phyloP scores from a whole-genome alignment of 441 rosid genomes.

The Pelargonium cotyledonis region DNA sequence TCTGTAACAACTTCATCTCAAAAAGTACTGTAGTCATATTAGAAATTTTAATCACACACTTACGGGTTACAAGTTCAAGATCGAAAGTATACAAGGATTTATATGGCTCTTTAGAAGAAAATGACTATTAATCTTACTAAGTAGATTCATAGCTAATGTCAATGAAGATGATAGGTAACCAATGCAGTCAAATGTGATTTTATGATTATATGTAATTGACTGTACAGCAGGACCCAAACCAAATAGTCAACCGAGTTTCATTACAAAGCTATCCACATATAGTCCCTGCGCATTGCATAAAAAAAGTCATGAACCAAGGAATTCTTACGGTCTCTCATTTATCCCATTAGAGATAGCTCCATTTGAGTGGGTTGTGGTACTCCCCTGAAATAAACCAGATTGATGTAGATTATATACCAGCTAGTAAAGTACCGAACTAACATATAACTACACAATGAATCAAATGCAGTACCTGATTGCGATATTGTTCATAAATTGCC shows the following conservation, averaged over 20 bases:
- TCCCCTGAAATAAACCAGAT: conserved; percentile 29
- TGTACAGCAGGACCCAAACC: neutral
- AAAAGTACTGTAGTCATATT: too few relatives aligned
- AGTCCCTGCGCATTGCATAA: neutral
- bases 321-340: conserved; percentile 49
- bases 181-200: neutral
- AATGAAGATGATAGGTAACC: neutral
- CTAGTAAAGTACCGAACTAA: neutral
- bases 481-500: conserved; percentile 59
- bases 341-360: conserved; percentile 39
- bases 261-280: neutral
- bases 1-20: too few relatives aligned
- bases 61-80: neutral
- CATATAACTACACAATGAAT: neutral
- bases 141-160: neutral
- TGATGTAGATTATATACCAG: neutral
- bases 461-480: conserved; percentile 36
- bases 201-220: neutral
- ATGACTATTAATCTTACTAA: neutral
- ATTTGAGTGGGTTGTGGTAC: conserved; percentile 29
- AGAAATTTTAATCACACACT: too few relatives aligned
- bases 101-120: neutral
- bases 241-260: neutral
- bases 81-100: neutral
- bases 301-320: conserved; percentile 9